phyloP scores from a whole-genome alignment of 1,284 basidiomycete species.

The Ceratorhiza oryzae-sativae region DNA sequence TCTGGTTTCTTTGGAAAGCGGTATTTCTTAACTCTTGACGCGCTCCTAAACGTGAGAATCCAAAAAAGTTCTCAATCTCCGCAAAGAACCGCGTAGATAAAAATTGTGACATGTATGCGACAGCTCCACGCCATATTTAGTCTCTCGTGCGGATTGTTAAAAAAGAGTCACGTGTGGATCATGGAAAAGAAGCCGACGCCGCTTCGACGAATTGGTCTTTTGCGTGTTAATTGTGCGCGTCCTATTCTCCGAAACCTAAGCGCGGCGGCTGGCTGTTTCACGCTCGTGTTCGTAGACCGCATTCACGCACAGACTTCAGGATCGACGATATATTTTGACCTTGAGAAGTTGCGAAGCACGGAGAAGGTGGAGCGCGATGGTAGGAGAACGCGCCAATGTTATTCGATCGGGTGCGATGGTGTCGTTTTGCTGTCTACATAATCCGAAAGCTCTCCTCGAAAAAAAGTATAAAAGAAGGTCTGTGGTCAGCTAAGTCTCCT shows the following conservation, averaged over 20 bases:
- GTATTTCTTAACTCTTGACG: too few species aligned
- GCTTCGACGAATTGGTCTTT: neutral
- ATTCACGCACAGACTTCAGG: neutral
- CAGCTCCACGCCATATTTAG: neutral
- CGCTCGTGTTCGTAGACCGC: neutral
- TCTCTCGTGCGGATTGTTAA: neutral
- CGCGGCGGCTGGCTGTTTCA: neutral
- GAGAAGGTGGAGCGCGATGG: neutral
- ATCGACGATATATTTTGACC: neutral
- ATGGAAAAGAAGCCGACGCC: conserved; percentile 7
- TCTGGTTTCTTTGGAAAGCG: too few species aligned
- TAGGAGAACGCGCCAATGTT: conserved; percentile 2
- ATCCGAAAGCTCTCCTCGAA: neutral
- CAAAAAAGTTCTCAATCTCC: too few species aligned
- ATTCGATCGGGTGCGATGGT: neutral
- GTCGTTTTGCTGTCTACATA: neutral
- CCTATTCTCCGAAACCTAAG: neutral
- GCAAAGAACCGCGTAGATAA: neutral
- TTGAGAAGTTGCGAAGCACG: neutral
- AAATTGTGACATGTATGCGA: neutral
- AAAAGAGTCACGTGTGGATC: neutral
- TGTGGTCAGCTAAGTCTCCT: neutral
- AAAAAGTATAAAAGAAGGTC: neutral
- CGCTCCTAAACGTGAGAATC: too few species aligned
- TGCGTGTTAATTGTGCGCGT: neutral